These are phyloP conservation scores for Pythium scleroteichum DNA, from an alignment of 352 stramenopile species.

Conservation along the genomic window DNA sequence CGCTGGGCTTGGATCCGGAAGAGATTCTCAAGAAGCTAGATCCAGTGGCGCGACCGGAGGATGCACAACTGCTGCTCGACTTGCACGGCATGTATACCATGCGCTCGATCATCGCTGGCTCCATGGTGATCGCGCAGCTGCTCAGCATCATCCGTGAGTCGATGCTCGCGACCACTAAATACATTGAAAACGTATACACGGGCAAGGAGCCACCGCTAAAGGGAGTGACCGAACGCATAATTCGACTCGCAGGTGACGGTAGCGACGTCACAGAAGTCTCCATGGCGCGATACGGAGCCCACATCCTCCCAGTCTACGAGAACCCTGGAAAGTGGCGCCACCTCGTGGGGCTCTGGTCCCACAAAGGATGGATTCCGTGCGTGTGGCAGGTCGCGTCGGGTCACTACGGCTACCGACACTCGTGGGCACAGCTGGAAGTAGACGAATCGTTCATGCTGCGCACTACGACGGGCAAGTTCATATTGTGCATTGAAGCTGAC, in stretches of 20 bases:
- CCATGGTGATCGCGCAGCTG: constrained; percentile 67
- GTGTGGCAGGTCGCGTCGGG: constrained; percentile 52
- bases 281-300: constrained; percentile 59
- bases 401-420: constrained; percentile 65
- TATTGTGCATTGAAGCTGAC: constrained; percentile 68
- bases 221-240: constrained; percentile 59
- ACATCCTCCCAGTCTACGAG: constrained; percentile 68
- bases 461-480: constrained; percentile 63
- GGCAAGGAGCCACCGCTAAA: constrained; percentile 50
- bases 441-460: constrained; percentile 56
- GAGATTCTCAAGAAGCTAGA: constrained; percentile 36
- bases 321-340: constrained; percentile 45
- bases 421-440: constrained; percentile 47
- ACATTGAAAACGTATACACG: constrained; percentile 50
- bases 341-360: constrained; percentile 51
- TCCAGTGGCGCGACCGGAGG: constrained; percentile 31
- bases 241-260: constrained; percentile 51
- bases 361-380: constrained; percentile 55
- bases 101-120: constrained; percentile 52
- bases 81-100: constrained; percentile 48
- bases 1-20: constrained; percentile 39
- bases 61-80: constrained; percentile 41
- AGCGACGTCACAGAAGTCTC: constrained; percentile 72
- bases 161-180: constrained; percentile 44
- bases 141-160: constrained; percentile 60